Percentiles rank a stretch among this genome's conserved stretches.
phyloP scores from a whole-genome alignment of 2,329 filamentous ascomycete species.

The Nemania diffusa region DNA sequence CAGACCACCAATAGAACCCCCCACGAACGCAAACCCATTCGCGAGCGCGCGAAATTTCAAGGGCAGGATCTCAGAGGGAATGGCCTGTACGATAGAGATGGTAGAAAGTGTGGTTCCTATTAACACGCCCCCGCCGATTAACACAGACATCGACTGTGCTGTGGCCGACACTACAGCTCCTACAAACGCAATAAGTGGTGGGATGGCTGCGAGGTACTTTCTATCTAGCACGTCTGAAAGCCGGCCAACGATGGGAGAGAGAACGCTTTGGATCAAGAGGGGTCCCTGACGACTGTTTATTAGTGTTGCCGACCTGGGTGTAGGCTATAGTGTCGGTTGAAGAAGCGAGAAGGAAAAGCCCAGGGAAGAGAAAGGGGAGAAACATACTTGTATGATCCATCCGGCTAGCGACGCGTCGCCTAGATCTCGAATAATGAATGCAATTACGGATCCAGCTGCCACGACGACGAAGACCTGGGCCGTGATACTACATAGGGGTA shows the following conservation, averaged over 20 bases:
- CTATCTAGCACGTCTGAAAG: slow-evolving; percentile 67
- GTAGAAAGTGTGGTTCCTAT: slow-evolving; percentile 65
- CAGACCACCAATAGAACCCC: slow-evolving; percentile 62
- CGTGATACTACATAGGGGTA: slow-evolving; percentile 53
- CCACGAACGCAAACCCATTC: slow-evolving; percentile 63
- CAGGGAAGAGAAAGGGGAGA: background rate
- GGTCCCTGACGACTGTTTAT: slow-evolving; percentile 56
- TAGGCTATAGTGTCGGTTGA: background rate
- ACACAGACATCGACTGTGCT: slow-evolving; percentile 64
- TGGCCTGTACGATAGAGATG: slow-evolving; percentile 65
- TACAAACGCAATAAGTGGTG: slow-evolving; percentile 63
- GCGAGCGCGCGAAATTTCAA: slow-evolving; percentile 66
- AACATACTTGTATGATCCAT: slow-evolving; percentile 58
- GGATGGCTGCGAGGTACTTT: slow-evolving; percentile 62
- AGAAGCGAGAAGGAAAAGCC: background rate
- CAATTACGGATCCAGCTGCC: slow-evolving; percentile 65
- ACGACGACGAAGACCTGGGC: slow-evolving; percentile 66
- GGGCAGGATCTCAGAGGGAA: slow-evolving; percentile 66
- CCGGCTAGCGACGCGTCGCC: slow-evolving; percentile 61
- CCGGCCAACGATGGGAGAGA: slow-evolving; percentile 65
- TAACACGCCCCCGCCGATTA: slow-evolving; percentile 67
- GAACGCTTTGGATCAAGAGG: slow-evolving; percentile 66
- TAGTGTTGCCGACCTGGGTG: background rate
- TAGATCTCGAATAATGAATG: slow-evolving; percentile 65
- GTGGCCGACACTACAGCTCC: slow-evolving; percentile 65